A percentile compares a stretch with the other conserved stretches of the same genome.
Conservation (phyloP, 176 grass and related monocot species). For the Typha latifolia region DNA sequence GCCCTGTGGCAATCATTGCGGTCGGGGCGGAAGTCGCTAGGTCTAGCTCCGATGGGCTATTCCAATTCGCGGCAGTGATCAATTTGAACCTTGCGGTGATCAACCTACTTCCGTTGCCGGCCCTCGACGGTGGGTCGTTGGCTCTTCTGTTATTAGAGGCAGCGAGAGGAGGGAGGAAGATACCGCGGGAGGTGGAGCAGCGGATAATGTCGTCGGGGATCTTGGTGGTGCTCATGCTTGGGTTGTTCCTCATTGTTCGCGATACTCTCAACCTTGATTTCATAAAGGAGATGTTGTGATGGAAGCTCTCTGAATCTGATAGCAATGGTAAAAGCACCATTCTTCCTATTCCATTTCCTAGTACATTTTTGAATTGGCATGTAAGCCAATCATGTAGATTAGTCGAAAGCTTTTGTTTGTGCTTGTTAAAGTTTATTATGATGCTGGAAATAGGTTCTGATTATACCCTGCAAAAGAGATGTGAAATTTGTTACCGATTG, state of each 20-base stretch:
- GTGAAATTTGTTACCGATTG: too few species aligned
- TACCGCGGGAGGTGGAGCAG: slow-evolving; percentile 87
- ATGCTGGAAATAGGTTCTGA: too few species aligned
- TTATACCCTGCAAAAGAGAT: too few species aligned
- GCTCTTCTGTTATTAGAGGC: slow-evolving; percentile 83
- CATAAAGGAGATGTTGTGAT: slow-evolving; percentile 89
- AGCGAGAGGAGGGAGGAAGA: slow-evolving; percentile 69
- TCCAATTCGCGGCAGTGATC: slow-evolving; percentile 83
- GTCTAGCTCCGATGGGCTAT: slow-evolving; percentile 61
- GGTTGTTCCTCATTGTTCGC: slow-evolving; percentile 87
- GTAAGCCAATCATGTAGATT: not conserved
- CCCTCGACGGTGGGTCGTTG: slow-evolving; percentile 65
- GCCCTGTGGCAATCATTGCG: slow-evolving; percentile 82
- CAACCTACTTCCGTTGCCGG: slow-evolving; percentile 65
- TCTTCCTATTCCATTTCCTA: not conserved
- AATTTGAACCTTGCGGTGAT: slow-evolving; percentile 91
- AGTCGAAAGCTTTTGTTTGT: not conserved
- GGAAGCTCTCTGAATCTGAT: not conserved
- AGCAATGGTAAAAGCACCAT: not conserved
- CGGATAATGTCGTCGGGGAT: slow-evolving; percentile 85
- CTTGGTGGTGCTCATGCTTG: slow-evolving; percentile 78
- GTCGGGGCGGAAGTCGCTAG: slow-evolving; percentile 75
- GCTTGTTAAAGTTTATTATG: not conserved
- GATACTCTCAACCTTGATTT: slow-evolving; percentile 97
- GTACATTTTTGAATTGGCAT: not conserved